Conservation (phyloP, 1,284 basidiomycete species). For the Ganoderma resinaceum region DNA sequence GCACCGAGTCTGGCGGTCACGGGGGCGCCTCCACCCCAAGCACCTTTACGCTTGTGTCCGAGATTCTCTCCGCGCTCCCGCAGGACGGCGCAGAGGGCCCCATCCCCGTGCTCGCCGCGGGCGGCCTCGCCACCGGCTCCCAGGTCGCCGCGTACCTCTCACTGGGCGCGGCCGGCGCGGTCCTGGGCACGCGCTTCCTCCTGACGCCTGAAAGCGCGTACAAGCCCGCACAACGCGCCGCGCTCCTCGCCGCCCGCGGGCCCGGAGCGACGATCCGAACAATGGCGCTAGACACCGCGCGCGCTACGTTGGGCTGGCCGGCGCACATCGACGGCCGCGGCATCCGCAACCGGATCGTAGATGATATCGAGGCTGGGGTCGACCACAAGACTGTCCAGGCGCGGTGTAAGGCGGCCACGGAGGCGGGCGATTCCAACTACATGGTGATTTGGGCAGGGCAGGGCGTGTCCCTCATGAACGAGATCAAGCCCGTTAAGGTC, state of each 20-base stretch:
- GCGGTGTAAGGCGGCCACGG: slow-evolving; percentile 52
- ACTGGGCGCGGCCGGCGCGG: slow-evolving; percentile 71
- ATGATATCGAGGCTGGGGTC: slow-evolving; percentile 61
- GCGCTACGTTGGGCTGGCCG: slow-evolving; percentile 71
- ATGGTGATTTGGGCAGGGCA: slow-evolving; percentile 76
- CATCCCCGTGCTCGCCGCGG: slow-evolving; percentile 61
- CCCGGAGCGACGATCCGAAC: slow-evolving; percentile 62
- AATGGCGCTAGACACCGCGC: slow-evolving; percentile 69
- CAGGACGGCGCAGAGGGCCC: slow-evolving; percentile 46
- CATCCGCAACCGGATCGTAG: slow-evolving; percentile 61
- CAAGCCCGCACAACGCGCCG: slow-evolving; percentile 58
- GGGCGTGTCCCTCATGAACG: slow-evolving; percentile 65
- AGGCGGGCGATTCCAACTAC: slow-evolving; percentile 53
- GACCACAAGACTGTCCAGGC: slow-evolving; percentile 51
- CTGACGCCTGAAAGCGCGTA: slow-evolving; percentile 72
- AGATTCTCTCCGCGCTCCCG: slow-evolving; percentile 54
- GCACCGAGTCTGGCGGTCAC: slow-evolving; percentile 80
- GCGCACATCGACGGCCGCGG: slow-evolving; percentile 69
- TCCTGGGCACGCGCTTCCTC: slow-evolving; percentile 76
- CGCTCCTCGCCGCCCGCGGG: slow-evolving; percentile 56
- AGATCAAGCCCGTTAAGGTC: slow-evolving; percentile 65
- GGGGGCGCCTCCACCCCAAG: slow-evolving; percentile 63
- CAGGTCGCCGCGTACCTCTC: slow-evolving; percentile 71
- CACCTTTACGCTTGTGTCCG: slow-evolving; percentile 64
- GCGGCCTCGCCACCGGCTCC: slow-evolving; percentile 57